Percentiles rank a stretch among this genome's conserved stretches.
These are phyloP conservation scores for Aureobasidium sp. DNA, from an alignment of 2,329 filamentous ascomycete genomes.

Conservation along the genomic window DNA sequence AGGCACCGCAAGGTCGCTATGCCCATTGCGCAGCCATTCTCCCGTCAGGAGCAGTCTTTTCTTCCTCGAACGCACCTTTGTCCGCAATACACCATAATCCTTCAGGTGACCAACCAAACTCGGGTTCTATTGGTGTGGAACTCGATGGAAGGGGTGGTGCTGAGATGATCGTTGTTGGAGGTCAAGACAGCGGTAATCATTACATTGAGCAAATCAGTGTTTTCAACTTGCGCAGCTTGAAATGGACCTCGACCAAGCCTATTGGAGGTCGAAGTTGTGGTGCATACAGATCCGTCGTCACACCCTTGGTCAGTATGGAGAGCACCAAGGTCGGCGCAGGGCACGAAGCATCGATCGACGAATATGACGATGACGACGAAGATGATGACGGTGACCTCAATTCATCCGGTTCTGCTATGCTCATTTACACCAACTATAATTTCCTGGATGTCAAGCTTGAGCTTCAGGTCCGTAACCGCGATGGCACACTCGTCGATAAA, in stretches of 20 bases:
- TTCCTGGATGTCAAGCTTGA: constrained; percentile 96
- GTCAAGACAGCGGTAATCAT: constrained; percentile 94
- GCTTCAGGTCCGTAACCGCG: constrained; percentile 76
- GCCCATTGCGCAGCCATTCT: constrained; percentile 92
- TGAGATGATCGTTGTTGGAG: constrained; percentile 95
- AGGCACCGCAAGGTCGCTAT: constrained; percentile 87
- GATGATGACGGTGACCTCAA: constrained; percentile 20
- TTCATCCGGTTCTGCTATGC: constrained; percentile 58
- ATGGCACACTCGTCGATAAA: constrained; percentile 78
- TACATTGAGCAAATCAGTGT: constrained; percentile 99
- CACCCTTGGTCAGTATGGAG: constrained; percentile 64
- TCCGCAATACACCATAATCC: constrained; percentile 89
- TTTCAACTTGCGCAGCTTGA: constrained; percentile 89
- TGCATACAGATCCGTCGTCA: constrained; percentile 91
- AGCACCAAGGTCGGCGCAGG: constrained; percentile 60
- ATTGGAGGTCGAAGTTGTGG: constrained; percentile 82
- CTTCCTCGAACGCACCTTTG: constrained; percentile 73
- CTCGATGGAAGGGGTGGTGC: constrained; percentile 88
- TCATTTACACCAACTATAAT: constrained; percentile 99
- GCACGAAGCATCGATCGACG: constrained; percentile 28
- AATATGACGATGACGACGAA: constrained; percentile 30
- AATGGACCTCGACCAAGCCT: constrained; percentile 86
- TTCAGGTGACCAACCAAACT: constrained; percentile 72
- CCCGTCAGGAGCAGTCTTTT: constrained; percentile 79
- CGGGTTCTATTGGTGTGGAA: constrained; percentile 78